Evolutionary conservation across 1,139 yeast species (phyloP).

Genomic region (Blastobotrys capitulatus): DNA sequence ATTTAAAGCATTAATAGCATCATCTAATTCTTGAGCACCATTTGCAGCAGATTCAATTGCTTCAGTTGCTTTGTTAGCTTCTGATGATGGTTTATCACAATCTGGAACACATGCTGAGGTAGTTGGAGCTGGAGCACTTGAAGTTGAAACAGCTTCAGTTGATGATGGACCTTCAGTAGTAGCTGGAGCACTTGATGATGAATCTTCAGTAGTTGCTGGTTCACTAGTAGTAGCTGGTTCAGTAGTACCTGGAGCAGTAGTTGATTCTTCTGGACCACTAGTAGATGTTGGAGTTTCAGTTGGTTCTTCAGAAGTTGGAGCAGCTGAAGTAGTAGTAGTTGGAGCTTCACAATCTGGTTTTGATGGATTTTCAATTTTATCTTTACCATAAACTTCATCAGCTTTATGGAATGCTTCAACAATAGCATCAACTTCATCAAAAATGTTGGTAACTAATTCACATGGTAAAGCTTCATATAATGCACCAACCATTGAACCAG

Average conservation of each 20-base stretch:
- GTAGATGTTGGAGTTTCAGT: conserved; percentile 1
- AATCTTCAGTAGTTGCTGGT: background rate
- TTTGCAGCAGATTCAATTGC: background rate
- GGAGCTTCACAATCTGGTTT: conserved; percentile 5
- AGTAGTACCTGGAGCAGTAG: conserved; percentile 1
- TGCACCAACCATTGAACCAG: conserved; percentile 2
- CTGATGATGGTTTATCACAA: background rate
- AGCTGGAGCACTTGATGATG: background rate
- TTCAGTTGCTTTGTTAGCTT: background rate
- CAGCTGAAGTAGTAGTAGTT: background rate
- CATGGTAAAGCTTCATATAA: conserved; percentile 8
- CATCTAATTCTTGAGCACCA: conserved; percentile 3
- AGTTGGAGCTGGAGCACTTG: conserved; percentile 6
- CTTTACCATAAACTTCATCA: conserved; percentile 3
- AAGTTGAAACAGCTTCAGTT: background rate
- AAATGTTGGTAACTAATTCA: conserved; percentile 1
- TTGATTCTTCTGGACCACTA: background rate
- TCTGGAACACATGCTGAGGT: conserved; percentile 7
- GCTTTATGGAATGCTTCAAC: conserved; percentile 4
- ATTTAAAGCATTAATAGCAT: conserved; percentile 2
- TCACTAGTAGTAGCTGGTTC: background rate
- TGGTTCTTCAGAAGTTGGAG: background rate
- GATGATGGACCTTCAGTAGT: conserved; percentile 1
- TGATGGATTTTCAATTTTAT: conserved; percentile 1
- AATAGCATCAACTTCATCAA: conserved; percentile 7